Evolutionary conservation across 78 protist genomes (phyloP), one percentile per base, ranked within the genome.

Genomic region (Emiliania huxleyi): DNA sequence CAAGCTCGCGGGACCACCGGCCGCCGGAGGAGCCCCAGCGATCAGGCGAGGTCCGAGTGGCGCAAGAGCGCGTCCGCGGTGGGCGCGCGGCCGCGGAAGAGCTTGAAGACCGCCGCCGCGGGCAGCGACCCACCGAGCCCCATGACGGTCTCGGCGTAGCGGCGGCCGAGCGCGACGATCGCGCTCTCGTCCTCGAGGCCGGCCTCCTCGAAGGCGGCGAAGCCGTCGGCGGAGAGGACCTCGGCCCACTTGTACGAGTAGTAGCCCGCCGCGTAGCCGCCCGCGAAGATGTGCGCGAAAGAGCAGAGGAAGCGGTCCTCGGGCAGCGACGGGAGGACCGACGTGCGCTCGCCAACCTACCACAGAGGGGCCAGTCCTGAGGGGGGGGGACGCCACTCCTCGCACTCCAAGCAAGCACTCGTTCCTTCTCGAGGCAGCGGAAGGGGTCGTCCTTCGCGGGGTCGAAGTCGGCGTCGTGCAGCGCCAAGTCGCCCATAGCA

Each of bases 191-290:
- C 18, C 22, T 45, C 90, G 12, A 77, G 87, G 38, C 87, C 87
- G 11, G 18, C 81, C 93, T 91, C 90, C 15, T 91, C 93, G 73
- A 91, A 91, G 8, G 93, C 93, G 6, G 48, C 93, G 33, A 77
- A 77, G 22, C 48, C 46, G 69, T 73, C 90, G 1, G 93, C 62
- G 4, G 90, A 45, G 29, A 91, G 48, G 42, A 91, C 93, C 69
- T 91, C 93, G 23, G 93, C 93, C 93, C 93, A 91, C 49, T 75
- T 77, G 89, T 91, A 91, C 29, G 93, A 91, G 69, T 73, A 91
- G 93, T 91, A 91, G 18, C 93, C 93, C 12, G 93, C 93, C n/a
- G 87, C n/a, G 81, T 91, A 91, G 46, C 93, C 93, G 38, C 93
- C 93, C 26, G 93, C 93, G 25, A 91, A 91, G 87, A 91, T 75